Base-by-base conservation (phyloP, 495 filamentous ascomycete genomes). In the Hypomontagnella monticulosa region DNA sequence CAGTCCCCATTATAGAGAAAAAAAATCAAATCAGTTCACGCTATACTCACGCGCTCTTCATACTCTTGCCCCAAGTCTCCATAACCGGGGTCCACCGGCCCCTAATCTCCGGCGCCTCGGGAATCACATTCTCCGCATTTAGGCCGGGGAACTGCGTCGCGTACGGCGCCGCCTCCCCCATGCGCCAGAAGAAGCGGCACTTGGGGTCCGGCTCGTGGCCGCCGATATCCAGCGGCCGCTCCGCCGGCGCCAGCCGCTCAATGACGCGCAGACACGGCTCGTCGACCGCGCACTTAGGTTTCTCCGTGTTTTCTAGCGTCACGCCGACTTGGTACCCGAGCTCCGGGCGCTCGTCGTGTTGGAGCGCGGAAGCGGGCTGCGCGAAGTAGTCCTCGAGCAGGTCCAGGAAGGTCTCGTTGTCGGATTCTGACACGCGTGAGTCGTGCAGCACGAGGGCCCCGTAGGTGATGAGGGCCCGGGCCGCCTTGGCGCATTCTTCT, bases 381-480 rank as follows among this genome's bases (percentile, higher is more conserved):
- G 80, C 79, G 62, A 83, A 83, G 71, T 83, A 83, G 74, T 83
- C 81, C 61, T 83, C 81, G 4, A 83, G 76, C n/a, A 83, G 71
- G 58, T 83, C 81, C 18, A 83, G 76, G 65, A 83, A 83, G 52
- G 71, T 67, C 40, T 70, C 65, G 74, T 83, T 83, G 71, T 83
- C 78, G 4, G 71, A 40, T 65, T 81, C 80, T 10, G 78, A 74
- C 36, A 81, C 81, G 58, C 81, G 80, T 60, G 80, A 80, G 73
- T 83, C 81, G 74, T 81, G 81, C 36, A 83, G 75, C 19, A 83
- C 74, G 4, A 83, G 71, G 5, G 81, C 81, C 50, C 81, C 81
- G 66, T 80, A 81, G 1, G 76, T 76, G 66, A 83, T 81, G 9
- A 83, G 74, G 12, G 81, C 79, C 16, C 72, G 60, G 8, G 81